Percentiles rank a stretch among this genome's conserved stretches.
phyloP scores from a whole-genome alignment of 441 rosid genomes.

The Isatis lusitanica region DNA sequence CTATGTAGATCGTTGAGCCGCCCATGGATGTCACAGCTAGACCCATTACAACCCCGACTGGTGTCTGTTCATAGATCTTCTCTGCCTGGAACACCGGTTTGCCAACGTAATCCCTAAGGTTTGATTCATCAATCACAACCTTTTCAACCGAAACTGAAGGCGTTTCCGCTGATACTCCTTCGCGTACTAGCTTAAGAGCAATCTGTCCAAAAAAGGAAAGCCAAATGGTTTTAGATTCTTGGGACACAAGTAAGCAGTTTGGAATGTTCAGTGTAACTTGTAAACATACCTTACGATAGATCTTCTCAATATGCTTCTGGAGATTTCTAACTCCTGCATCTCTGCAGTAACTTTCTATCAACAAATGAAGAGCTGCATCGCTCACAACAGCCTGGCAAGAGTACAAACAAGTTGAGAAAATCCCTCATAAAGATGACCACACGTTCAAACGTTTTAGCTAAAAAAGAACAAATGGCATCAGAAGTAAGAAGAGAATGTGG shows the following conservation, averaged over 20 bases:
- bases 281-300: conserved; percentile 80
- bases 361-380: conserved; percentile 78
- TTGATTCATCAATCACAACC: conserved; percentile 58
- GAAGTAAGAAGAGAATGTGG: not conserved
- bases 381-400: conserved; percentile 74
- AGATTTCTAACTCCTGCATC: conserved; percentile 97
- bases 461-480: not conserved
- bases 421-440: not conserved
- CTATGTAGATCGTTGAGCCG: conserved; percentile 87
- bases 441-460: not conserved
- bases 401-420: conserved; percentile 7
- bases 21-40: conserved; percentile 98
- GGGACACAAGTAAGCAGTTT: not conserved
- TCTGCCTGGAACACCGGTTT: conserved; percentile 82
- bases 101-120: conserved; percentile 76
- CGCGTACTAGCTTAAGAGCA: conserved; percentile 82
- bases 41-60: conserved; percentile 96
- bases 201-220: conserved; percentile 45
- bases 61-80: conserved; percentile 76
- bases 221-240: not conserved
- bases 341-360: conserved; percentile 91
- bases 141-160: conserved; percentile 51
- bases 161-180: conserved; percentile 42
- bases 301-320: conserved; percentile 93
- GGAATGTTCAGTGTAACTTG: not conserved